Evolutionary conservation across 2,329 filamentous ascomycete species (phyloP), one percentile per base, ranked within the genome.

Genomic region (Neopestalotiopsis rosae): DNA sequence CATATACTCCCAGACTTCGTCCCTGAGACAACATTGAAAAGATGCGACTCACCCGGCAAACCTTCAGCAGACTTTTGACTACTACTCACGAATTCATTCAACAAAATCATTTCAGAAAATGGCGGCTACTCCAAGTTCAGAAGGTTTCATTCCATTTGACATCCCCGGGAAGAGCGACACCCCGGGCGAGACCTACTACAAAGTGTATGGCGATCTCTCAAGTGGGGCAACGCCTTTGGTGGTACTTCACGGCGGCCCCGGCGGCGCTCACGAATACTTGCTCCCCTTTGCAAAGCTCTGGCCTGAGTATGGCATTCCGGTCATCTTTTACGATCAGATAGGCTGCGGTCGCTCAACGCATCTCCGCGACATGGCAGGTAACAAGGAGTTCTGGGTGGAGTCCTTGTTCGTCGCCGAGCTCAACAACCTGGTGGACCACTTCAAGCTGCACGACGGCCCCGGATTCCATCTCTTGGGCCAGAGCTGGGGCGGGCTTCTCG

Each of bases 301-400:
- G 40, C 34, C 17, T 0, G 17, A 61, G 7, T 69, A 71, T 61
- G 69, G 68, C 6, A n/a, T 69, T 3, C 72, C 72, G 4, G 65
- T 73, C 14, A n/a, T 73, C 24, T 71, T 73, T 40, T 73, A 73
- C 45, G 73, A 74, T 57, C 72, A 74, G 45, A 71, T 74, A 4
- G 73, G 73, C 14, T 71, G 69, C 30, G 73, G 61, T 4, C 34
- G 40, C 4, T 74, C 73, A 6, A 74, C 73, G 0, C 72, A 74
- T 68, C 68, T 74, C 4, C 68, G 6, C 0, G 24, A 73, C 1
- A 71, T 69, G 30, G 66, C 63, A 4, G 70, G 72, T 24, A 69
- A 74, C 28, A 20, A 67, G 30, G 34, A 61, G 0, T 73, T 73
- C 42, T 74, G 73, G 71, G 14, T 56, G 14, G 64, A 68, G 17